Base-by-base conservation (phyloP, 192 early-diverging fungal genomes). In the Gryganskiella cystojenkinii region DNA sequence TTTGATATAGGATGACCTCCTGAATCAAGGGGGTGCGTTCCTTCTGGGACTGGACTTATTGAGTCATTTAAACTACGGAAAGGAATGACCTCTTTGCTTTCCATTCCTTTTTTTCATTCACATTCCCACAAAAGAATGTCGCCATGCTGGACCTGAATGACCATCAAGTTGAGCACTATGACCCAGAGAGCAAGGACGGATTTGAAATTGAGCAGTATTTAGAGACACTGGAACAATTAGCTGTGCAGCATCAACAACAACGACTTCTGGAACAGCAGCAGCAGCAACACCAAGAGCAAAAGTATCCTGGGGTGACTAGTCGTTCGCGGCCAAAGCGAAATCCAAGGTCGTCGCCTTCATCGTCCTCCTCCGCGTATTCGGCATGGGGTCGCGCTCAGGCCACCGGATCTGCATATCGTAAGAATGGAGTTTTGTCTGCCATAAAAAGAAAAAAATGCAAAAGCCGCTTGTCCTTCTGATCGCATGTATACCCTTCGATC, bases 351-450 rank as follows among this genome's bases (percentile, higher is more conserved):
- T 17, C 56, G 61, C 14, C 28, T n/a, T 64, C 61, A 8, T 24
- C 42, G 14, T 43, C 64, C 3, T 61, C 58, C 20, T 55, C 64
- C 14, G 71, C 65, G 1, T 68, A 45, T 54, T n/a, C 60, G 9
- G 73, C 73, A 34, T 76, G 73, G 73, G 65, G 59, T 31, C 52
- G 66, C 27, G 46, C 74, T 4, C 74, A 78, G 42, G 74, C 74
- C 4, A 56, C 34, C 27, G 67, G 66, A 44, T 57, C 74, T 7
- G 53, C 50, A 2, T 64, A 54, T 49, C 52, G 74, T 78, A 78
- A 28, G 46, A 46, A 3, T 19, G 49, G 28, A 25, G 20, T 19
- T 43, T 28, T 49, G 49, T 54, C 63, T 71, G 59, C 59, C 69
- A 53, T 61, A 71, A 64, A 56, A 54, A 40, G 15, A 25, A 25